Evolutionary conservation across 192 early-diverging fungal genomes (phyloP).

Genomic region (Rhizoclosmatium sp.): DNA sequence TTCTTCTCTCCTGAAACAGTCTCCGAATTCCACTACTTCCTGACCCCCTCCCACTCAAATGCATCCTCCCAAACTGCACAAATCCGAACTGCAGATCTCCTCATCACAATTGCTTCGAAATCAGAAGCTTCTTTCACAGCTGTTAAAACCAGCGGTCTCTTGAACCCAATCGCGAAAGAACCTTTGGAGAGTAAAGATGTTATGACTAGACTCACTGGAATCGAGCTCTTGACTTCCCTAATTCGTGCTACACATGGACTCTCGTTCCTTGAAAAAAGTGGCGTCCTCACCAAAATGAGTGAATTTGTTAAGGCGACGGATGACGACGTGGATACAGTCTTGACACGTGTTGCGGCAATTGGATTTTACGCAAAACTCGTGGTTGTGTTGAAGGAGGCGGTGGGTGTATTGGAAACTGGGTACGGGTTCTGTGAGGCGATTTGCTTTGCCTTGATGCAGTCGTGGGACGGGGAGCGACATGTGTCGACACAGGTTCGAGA

Average conservation of each 20-base stretch:
- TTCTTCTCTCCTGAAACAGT: background rate
- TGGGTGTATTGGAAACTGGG: constrained; percentile 2
- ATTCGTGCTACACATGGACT: background rate
- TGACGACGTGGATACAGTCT: background rate
- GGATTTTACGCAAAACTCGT: constrained; percentile 4
- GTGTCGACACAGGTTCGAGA: background rate
- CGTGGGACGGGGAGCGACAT: background rate
- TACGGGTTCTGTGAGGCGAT: background rate
- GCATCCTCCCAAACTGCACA: background rate
- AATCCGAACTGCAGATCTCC: background rate
- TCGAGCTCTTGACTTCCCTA: constrained; percentile 10
- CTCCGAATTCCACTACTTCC: constrained; percentile 1
- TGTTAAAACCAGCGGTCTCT: background rate
- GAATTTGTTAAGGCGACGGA: background rate
- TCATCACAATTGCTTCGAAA: constrained; percentile 9
- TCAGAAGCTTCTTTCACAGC: background rate
- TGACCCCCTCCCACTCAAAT: background rate
- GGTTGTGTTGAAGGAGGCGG: background rate
- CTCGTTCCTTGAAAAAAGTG: constrained; percentile 16
- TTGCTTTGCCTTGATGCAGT: background rate
- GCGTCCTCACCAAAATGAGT: background rate
- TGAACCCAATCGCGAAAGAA: background rate
- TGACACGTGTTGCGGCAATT: background rate
- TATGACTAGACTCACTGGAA: background rate
- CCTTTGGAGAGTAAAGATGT: constrained; percentile 3